Evolutionary conservation across 1,139 yeast genomes (phyloP).

Genomic region (Diutina sp.): DNA sequence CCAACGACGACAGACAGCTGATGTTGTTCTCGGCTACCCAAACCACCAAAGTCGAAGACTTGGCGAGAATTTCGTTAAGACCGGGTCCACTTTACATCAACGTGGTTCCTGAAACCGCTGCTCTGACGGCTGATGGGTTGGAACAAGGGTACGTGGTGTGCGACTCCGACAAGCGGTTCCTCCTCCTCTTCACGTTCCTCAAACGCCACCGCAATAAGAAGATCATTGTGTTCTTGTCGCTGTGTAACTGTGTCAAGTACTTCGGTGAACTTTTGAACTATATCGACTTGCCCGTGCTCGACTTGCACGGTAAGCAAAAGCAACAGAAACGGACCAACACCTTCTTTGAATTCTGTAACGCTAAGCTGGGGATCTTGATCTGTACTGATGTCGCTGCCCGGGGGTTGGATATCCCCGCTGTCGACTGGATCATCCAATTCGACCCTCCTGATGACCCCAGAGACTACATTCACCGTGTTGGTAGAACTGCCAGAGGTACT

Average conservation of each 20-base stretch:
- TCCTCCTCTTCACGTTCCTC: constrained; percentile 80
- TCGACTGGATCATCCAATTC: constrained; percentile 94
- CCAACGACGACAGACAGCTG: constrained; percentile 88
- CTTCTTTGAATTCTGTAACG: constrained; percentile 94
- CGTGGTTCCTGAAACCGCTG: constrained; percentile 73
- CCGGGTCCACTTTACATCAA: constrained; percentile 94
- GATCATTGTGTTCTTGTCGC: constrained; percentile 85
- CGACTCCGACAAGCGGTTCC: constrained; percentile 88
- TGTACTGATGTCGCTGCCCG: constrained; percentile 99
- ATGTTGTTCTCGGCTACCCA: constrained; percentile 98
- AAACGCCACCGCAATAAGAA: constrained; percentile 85
- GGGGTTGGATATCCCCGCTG: constrained; percentile 94
- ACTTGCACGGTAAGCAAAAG: constrained; percentile 94
- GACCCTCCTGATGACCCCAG: constrained; percentile 99
- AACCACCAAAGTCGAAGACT: constrained; percentile 95
- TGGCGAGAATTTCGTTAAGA: constrained; percentile 90
- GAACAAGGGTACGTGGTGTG: constrained; percentile 98
- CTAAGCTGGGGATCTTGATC: constrained; percentile 80
- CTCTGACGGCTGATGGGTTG: constrained; percentile 89
- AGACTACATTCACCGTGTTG: constrained; percentile 95
- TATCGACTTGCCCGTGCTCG: constrained; percentile 91
- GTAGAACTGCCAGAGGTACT: constrained; percentile 96
- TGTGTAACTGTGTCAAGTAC: constrained; percentile 94
- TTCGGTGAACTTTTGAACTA: constrained; percentile 90
- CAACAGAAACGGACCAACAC: constrained; percentile 97